Base-by-base conservation (phyloP, 768 basidiomycete genomes). In the Boletus rubroflammeus region DNA sequence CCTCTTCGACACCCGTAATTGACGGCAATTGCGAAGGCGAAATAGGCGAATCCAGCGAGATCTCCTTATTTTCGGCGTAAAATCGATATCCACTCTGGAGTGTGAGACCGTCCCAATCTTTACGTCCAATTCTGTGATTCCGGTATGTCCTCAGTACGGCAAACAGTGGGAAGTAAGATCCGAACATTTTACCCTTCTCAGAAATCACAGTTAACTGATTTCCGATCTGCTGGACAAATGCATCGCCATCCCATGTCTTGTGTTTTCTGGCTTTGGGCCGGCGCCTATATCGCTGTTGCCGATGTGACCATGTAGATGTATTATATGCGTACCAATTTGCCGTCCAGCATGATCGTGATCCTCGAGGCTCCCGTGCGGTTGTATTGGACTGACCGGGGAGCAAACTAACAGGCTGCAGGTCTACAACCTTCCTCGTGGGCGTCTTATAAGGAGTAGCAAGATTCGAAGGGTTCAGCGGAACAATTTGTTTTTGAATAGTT, bases 191-290 rank as follows among this genome's bases (percentile, higher is more conserved):
- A 3, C 90, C 90, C 51, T 80, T 78, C 62, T 89, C 86, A 3
- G 85, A 81, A 38, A 88, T 70, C 74, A 90, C 79, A 1, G 76
- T 78, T 21, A 89, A 64, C 54, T 79, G 81, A 13, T 76, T 76
- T 21, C 73, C 76, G 32, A 70, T 66, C 35, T 76, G 73, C 29
- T 81, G 80, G 25, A 88, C 74, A 68, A 79, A 87, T 8, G 78
- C 84, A 57, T 86, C 90, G 3, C 86, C 90, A 53, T 93, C 91
- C 92, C 93, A 94, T 0, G 85, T 88, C 65, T 89, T 88, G 61
- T 91, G 81, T 70, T 93, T 93, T 74, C 78, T 89, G 5, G 71
- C 72, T 62, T 85, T 81, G 13, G 76, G 81, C 61, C 85, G 88
- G 35, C 91, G 80, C 90, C 91, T 90, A 52, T 6, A 25, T 36